A percentile compares a stretch with the other conserved stretches of the same genome.
These are phyloP conservation scores for Suillus lakei DNA, from an alignment of 768 basidiomycete species.

Conservation along the genomic window DNA sequence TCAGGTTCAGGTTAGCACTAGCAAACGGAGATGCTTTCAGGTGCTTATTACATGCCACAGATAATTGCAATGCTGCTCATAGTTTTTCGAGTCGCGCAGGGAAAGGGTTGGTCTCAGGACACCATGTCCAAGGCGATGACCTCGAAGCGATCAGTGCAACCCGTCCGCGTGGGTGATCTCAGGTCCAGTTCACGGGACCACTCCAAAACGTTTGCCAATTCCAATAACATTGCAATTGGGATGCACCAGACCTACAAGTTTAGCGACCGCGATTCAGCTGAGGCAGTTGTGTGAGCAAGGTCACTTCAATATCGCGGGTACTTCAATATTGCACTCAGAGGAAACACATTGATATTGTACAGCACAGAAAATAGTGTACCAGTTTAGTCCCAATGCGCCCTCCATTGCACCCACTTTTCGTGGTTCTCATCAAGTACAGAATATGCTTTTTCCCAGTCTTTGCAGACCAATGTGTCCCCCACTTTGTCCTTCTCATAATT, in stretches of 20 bases:
- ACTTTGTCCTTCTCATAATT: slow-evolving; percentile 29
- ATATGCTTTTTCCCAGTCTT: slow-evolving; percentile 28
- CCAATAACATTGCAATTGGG: background rate
- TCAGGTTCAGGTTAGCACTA: slow-evolving; percentile 31
- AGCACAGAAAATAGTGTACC: background rate
- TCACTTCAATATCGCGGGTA: too few relatives aligned
- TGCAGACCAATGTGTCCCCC: slow-evolving; percentile 23
- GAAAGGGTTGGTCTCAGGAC: slow-evolving; percentile 28
- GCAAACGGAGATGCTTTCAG: background rate
- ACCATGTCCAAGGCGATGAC: background rate
- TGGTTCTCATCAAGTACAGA: slow-evolving; percentile 15
- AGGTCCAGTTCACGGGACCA: background rate
- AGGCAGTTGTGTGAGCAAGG: background rate
- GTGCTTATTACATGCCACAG: slow-evolving; percentile 16
- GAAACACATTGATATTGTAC: background rate
- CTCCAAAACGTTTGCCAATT: background rate
- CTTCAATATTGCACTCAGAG: background rate
- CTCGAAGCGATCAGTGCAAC: background rate
- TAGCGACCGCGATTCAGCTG: background rate
- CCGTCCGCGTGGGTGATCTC: background rate
- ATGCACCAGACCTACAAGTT: background rate
- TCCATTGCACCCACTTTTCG: background rate
- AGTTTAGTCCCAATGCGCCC: background rate
- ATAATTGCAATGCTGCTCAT: slow-evolving; percentile 35
- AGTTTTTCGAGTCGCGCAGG: slow-evolving; percentile 34